phyloP scores from a whole-genome alignment of 78 protist genomes.

The Guillardia theta region DNA sequence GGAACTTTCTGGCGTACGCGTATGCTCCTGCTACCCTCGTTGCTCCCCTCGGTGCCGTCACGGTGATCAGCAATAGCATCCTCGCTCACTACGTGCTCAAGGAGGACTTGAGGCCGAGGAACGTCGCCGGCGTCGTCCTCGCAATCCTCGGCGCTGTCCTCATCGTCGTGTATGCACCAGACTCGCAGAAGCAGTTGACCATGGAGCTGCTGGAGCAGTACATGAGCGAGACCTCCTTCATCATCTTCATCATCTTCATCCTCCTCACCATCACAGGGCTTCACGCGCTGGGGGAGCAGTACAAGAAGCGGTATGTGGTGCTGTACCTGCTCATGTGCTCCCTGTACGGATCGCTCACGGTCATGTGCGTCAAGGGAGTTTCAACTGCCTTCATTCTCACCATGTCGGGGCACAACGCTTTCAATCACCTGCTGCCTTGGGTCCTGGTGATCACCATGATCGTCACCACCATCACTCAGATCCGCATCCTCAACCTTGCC shows the following conservation, averaged over 20 bases:
- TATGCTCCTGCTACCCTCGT: conserved; percentile 52
- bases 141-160: conserved; percentile 5
- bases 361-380: conserved; percentile 33
- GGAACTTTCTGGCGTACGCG: conserved; percentile 52
- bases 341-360: conserved; percentile 31
- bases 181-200: not conserved
- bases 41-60: conserved; percentile 39
- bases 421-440: not conserved
- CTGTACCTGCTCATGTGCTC: conserved; percentile 9
- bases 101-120: not conserved
- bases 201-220: conserved; percentile 31
- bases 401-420: not conserved
- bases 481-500: conserved; percentile 31
- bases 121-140: not conserved
- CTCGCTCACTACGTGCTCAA: conserved; percentile 17
- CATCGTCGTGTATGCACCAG: conserved; percentile 6
- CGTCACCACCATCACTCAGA: not conserved
- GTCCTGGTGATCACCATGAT: not conserved
- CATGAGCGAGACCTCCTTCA: conserved; percentile 10
- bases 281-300: not conserved
- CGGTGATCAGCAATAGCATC: conserved; percentile 33
- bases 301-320: not conserved
- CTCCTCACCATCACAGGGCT: not conserved
- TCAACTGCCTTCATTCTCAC: not conserved
- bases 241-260: not conserved